These are phyloP conservation scores for Pythium apleroticum DNA, from an alignment of 352 stramenopile species.

Conservation along the genomic window DNA sequence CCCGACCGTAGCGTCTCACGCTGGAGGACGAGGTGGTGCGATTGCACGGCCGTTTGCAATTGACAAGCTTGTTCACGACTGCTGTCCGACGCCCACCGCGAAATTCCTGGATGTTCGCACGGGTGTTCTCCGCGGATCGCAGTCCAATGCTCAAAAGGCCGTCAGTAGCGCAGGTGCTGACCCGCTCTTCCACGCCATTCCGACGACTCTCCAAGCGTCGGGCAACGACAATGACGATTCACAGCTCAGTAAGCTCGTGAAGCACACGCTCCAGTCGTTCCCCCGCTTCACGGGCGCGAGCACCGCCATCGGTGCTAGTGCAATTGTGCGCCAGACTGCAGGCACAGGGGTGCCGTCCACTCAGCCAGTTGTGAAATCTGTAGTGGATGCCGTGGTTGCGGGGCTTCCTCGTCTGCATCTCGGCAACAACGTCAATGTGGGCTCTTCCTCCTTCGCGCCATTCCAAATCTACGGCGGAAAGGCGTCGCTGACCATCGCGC, in stretches of 20 bases:
- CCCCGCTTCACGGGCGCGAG: slow-evolving; percentile 12
- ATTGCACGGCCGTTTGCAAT: slow-evolving; percentile 45
- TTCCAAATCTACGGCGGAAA: slow-evolving; percentile 22
- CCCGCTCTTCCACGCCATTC: slow-evolving; percentile 26
- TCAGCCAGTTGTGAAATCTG: not conserved
- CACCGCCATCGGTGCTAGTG: slow-evolving; percentile 6
- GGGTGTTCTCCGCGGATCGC: slow-evolving; percentile 30
- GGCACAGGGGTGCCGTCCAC: not conserved
- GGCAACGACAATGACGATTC: not conserved
- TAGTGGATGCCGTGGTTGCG: not conserved
- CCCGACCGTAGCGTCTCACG: slow-evolving; percentile 22
- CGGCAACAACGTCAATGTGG: slow-evolving; percentile 6
- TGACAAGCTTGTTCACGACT: slow-evolving; percentile 53
- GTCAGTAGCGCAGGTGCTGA: not conserved
- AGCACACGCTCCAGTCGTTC: slow-evolving; percentile 21
- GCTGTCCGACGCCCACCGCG: slow-evolving; percentile 50
- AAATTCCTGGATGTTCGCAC: slow-evolving; percentile 77
- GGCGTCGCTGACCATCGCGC: slow-evolving; percentile 39
- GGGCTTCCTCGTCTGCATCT: slow-evolving; percentile 18
- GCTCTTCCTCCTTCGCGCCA: slow-evolving; percentile 17
- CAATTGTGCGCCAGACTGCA: slow-evolving; percentile 4
- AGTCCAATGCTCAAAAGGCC: slow-evolving; percentile 5
- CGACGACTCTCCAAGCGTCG: not conserved
- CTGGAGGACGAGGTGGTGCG: not conserved
- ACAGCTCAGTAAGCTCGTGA: slow-evolving; percentile 2